These are phyloP conservation scores for Macrolepiota albuminosa DNA, from an alignment of 768 basidiomycete genomes.

Conservation along the genomic window DNA sequence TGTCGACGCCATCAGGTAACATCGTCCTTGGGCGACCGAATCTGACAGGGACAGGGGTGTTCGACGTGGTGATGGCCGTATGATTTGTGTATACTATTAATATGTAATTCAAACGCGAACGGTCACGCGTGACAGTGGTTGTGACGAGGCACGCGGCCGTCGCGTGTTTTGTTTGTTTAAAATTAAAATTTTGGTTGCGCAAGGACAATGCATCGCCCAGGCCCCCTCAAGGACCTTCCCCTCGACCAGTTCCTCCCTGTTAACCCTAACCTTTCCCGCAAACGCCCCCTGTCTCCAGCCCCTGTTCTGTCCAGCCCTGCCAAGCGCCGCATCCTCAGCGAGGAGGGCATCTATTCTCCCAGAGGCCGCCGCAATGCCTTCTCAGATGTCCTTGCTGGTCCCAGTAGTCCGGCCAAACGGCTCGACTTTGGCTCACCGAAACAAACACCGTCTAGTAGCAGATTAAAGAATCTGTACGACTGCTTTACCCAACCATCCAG, in stretches of 20 bases:
- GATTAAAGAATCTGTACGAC: slow-evolving; percentile 13
- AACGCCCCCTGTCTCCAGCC: slow-evolving; percentile 61
- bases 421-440: slow-evolving; percentile 47
- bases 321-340: slow-evolving; percentile 62
- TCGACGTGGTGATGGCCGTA: slow-evolving; percentile 74
- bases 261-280: slow-evolving; percentile 32
- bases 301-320: slow-evolving; percentile 51
- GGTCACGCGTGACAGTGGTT: slow-evolving; percentile 17
- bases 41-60: slow-evolving; percentile 90
- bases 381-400: slow-evolving; percentile 21
- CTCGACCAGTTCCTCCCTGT: slow-evolving; percentile 47
- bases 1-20: slow-evolving; percentile 85
- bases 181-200: slow-evolving; percentile 7
- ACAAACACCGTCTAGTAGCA: slow-evolving; percentile 14
- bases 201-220: slow-evolving; percentile 32
- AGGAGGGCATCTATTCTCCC: slow-evolving; percentile 43
- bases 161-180: slow-evolving; percentile 8
- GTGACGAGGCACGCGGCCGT: slow-evolving; percentile 2
- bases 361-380: slow-evolving; percentile 18
- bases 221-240: slow-evolving; percentile 60
- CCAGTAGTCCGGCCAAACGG: slow-evolving; percentile 43
- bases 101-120: slow-evolving; percentile 15
- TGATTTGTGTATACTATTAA: slow-evolving; percentile 1
- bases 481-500: slow-evolving; percentile 17
- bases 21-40: slow-evolving; percentile 88